Evolutionary conservation across 805 yeast species (phyloP), one percentile per base, ranked within the genome.

Genomic region (Sungouiozyma ichnusensis): DNA sequence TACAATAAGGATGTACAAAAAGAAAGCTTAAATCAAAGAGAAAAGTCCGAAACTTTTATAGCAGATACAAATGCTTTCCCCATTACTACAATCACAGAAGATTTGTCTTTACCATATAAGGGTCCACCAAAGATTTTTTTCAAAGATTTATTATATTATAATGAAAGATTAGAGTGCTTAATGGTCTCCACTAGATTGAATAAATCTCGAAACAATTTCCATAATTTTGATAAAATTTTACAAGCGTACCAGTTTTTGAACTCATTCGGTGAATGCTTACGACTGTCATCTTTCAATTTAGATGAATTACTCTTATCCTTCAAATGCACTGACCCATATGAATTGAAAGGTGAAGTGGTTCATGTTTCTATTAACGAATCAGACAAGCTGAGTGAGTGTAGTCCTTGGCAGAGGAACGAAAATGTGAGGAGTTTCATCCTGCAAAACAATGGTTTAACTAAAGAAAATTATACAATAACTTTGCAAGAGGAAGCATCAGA

Each of bases 191-290:
- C 8, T 5, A 40, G 37, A 33, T 37, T 33, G 16, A 33, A 33
- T 3, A 9, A 17, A 11, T 15, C 24, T 9, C 24, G 34, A 16
- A 16, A 19, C n/a, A 33, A 16, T 16, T 48, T 57, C 35, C 29
- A 37, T 9, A 43, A 49, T 36, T 49, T 58, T 39, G 52, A 46
- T 18, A 58, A 48, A 42, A 38, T 60, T 8, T 40, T 61, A 19
- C 57, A 57, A 45, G 43, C 49, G 6, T 60, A 49, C 31, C 65
- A 61, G 40, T 61, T 61, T 41, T 38, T 59, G n/a, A 53, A 43
- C 20, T 57, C 61, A 14, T 61, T 61, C 42, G 49, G 49, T 29
- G 47, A 53, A 14, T 49, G 44, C 8, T 37, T 61, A n/a, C 39
- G 46, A 16, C 33, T 61, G 5, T 48, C 61, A 2, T 44, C 49